Percentiles rank a stretch among this genome's conserved stretches.
Evolutionary conservation across 306 rosid genomes (phyloP).

Genomic region (Prunus armeniaca): DNA sequence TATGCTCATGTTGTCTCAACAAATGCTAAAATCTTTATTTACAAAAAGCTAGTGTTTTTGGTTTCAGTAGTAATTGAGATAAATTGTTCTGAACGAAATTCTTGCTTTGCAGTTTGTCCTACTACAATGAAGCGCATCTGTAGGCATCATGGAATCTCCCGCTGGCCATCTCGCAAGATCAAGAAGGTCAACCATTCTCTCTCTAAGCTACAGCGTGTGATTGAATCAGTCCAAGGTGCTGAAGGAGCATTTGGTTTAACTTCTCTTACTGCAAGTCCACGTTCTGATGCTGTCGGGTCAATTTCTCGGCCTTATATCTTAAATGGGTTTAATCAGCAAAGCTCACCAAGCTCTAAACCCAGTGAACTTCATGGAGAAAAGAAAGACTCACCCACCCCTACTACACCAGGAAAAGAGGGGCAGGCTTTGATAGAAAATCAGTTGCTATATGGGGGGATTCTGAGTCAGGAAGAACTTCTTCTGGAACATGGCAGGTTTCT

Average conservation of each 20-base stretch:
- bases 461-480: conserved; percentile 30
- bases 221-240: conserved; percentile 83
- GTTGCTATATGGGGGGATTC: conserved; percentile 32
- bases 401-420: conserved; percentile 37
- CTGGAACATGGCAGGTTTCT: conserved; percentile 30
- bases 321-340: conserved; percentile 43
- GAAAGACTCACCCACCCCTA: conserved; percentile 38
- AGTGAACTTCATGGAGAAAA: conserved; percentile 39
- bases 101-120: conserved; percentile 73
- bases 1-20: conserved; percentile 4
- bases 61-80: conserved; percentile 5
- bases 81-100: conserved; percentile 18
- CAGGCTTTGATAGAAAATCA: conserved; percentile 40
- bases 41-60: background rate
- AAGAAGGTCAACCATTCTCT: conserved; percentile 80
- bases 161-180: conserved; percentile 96
- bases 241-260: conserved; percentile 66
- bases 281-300: conserved; percentile 47
- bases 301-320: conserved; percentile 43
- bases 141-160: conserved; percentile 87
- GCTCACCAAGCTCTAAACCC: conserved; percentile 29
- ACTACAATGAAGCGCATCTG: conserved; percentile 96
- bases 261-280: conserved; percentile 51
- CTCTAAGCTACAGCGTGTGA: conserved; percentile 71
- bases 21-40: conserved; percentile 7